Percentiles rank a stretch among this genome's conserved stretches.
These are phyloP conservation scores for Psilocybe subaeruginosa DNA, from an alignment of 768 basidiomycete genomes.

Conservation along the genomic window DNA sequence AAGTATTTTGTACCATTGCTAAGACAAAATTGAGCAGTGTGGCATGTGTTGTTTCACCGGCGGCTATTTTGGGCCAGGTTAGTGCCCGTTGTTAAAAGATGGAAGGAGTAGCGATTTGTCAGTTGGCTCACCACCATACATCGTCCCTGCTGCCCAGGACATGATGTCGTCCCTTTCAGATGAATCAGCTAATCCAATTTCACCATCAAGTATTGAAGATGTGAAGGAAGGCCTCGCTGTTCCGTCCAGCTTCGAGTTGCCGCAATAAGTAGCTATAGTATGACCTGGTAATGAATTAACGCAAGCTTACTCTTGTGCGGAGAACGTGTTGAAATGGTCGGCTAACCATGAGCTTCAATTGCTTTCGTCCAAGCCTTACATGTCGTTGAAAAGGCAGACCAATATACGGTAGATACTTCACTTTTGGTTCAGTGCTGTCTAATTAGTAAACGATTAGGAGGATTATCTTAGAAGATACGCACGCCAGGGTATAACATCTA, in stretches of 20 bases:
- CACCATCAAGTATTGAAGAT: background rate
- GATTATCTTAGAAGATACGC: too few species aligned
- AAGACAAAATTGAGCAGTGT: background rate
- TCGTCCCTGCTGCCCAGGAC: conserved; percentile 6
- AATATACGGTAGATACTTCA: too few species aligned
- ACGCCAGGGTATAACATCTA: too few species aligned
- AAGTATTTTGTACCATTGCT: background rate
- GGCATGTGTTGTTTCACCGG: background rate
- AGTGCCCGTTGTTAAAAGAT: too few species aligned
- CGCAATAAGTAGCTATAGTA: too few species aligned
- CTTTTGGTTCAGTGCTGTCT: too few species aligned
- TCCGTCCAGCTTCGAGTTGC: background rate
- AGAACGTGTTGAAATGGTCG: conserved; percentile 7
- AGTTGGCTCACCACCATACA: conserved; percentile 8
- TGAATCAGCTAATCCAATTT: background rate
- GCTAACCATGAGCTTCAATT: background rate
- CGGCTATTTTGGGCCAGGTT: background rate
- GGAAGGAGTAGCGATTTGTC: background rate
- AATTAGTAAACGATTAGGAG: too few species aligned
- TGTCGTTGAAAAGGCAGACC: too few species aligned
- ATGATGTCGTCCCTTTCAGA: background rate
- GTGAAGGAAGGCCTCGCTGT: background rate
- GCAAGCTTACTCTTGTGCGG: background rate
- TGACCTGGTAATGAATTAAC: too few species aligned
- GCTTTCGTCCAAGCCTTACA: too few species aligned